A percentile compares a stretch with the other conserved stretches of the same genome.
These are phyloP conservation scores for Spirogloea muscicola DNA, from an alignment of 139 green algal genomes.

Conservation along the genomic window DNA sequence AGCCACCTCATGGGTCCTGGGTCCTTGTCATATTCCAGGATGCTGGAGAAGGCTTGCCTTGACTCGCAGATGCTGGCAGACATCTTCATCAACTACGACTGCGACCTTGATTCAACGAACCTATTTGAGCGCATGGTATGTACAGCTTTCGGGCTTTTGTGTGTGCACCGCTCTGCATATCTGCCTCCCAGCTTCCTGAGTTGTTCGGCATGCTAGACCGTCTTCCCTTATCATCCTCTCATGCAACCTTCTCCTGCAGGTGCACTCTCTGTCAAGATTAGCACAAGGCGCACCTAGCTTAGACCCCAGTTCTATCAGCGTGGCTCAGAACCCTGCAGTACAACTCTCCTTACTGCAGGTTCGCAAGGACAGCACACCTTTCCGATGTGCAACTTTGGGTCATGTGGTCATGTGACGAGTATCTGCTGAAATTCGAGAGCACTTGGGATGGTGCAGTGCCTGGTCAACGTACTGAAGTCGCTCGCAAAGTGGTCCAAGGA, in stretches of 20 bases:
- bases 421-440: no score
- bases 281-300: slow-evolving; percentile 10
- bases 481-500: slow-evolving; percentile 32
- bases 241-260: no score
- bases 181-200: no score
- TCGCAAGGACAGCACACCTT: no score
- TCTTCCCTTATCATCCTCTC: no score
- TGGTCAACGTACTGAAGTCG: slow-evolving; percentile 36
- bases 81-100: slow-evolving; percentile 97
- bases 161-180: no score
- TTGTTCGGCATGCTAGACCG: no score
- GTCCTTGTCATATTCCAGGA: not conserved
- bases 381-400: no score
- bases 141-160: not conserved
- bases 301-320: not conserved
- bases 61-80: slow-evolving; percentile 89
- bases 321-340: slow-evolving; percentile 12
- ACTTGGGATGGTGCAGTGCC: slow-evolving; percentile 14
- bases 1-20: no score
- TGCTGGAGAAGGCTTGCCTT: slow-evolving; percentile 50
- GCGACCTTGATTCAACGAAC: slow-evolving; percentile 82
- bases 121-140: slow-evolving; percentile 77
- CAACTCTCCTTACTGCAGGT: slow-evolving; percentile 27
- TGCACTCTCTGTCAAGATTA: slow-evolving; percentile 12
- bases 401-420: no score